These are phyloP conservation scores for Carex kokanica DNA, from an alignment of 176 grass and related monocot genomes.

Conservation along the genomic window DNA sequence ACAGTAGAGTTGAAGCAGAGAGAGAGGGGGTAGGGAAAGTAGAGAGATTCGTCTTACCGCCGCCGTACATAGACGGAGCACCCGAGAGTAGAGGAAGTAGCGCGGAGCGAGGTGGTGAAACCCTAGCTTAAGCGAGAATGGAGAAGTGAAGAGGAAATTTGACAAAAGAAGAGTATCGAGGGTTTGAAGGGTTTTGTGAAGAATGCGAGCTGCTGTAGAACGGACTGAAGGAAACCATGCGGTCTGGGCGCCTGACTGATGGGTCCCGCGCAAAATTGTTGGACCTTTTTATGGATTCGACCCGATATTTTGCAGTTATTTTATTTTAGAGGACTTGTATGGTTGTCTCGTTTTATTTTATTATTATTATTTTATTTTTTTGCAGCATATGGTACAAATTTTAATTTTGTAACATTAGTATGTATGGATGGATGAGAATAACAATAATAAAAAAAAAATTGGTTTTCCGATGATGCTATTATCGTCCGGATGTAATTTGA, in stretches of 20 bases:
- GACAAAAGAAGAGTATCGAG: not conserved
- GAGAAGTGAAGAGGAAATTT: not conserved
- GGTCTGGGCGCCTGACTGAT: not conserved
- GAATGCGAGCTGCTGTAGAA: not conserved
- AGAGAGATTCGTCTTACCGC: conserved; percentile 54
- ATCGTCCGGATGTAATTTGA: too few species aligned
- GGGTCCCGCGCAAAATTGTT: not conserved
- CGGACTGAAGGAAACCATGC: not conserved
- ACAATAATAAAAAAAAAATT: too few species aligned
- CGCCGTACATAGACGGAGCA: conserved; percentile 78
- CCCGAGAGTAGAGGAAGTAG: not conserved
- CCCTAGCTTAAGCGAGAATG: conserved; percentile 40
- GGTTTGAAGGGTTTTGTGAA: conserved; percentile 12
- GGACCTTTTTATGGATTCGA: too few species aligned
- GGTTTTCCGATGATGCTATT: too few species aligned
- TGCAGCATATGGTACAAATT: too few species aligned
- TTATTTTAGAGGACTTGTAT: too few species aligned
- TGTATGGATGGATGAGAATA: too few species aligned
- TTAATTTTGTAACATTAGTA: too few species aligned
- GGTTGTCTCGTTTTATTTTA: too few species aligned
- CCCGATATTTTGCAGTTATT: too few species aligned
- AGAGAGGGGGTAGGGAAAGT: conserved; percentile 35
- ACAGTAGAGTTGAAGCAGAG: conserved; percentile 7
- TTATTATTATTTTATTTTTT: too few species aligned
- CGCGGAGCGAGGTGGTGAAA: conserved; percentile 10